Conservation (phyloP, 441 rosid genomes). For the Breynia disticha region DNA sequence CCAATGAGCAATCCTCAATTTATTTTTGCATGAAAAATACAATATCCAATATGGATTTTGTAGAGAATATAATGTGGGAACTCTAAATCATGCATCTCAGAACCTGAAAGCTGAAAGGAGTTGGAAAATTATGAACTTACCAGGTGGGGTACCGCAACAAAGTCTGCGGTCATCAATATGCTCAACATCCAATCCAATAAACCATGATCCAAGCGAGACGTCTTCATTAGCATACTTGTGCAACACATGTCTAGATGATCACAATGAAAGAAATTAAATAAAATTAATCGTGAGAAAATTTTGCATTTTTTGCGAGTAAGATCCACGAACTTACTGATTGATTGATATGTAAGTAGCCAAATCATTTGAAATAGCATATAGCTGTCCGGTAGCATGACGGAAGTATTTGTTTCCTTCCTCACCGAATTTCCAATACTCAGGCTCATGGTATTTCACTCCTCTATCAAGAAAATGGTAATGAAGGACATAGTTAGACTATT, state of each 20-base stretch:
- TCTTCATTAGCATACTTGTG: slow-evolving; percentile 22
- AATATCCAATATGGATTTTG: no score
- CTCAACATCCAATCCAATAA: slow-evolving; percentile 26
- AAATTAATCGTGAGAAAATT: neutral
- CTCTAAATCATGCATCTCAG: neutral
- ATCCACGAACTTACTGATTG: slow-evolving; percentile 12
- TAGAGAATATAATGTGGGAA: no score
- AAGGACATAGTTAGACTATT: neutral
- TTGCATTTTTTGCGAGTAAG: no score
- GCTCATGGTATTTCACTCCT: slow-evolving; percentile 9
- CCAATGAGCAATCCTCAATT: no score
- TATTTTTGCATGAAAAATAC: no score
- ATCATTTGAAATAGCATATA: slow-evolving; percentile 9
- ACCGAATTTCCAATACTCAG: slow-evolving; percentile 12
- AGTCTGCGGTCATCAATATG: slow-evolving; percentile 24
- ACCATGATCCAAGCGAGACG: slow-evolving; percentile 27
- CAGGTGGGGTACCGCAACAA: slow-evolving; percentile 31
- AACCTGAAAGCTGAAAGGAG: neutral
- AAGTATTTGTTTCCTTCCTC: slow-evolving; percentile 12
- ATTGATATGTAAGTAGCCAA: slow-evolving; percentile 10
- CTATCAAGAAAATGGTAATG: neutral
- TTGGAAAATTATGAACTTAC: neutral
- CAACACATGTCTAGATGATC: slow-evolving; percentile 4
- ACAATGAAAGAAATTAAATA: neutral
- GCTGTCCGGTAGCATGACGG: slow-evolving; percentile 12